These are phyloP conservation scores for Daldinia childiae DNA, from an alignment of 495 filamentous ascomycete genomes.

Conservation along the genomic window DNA sequence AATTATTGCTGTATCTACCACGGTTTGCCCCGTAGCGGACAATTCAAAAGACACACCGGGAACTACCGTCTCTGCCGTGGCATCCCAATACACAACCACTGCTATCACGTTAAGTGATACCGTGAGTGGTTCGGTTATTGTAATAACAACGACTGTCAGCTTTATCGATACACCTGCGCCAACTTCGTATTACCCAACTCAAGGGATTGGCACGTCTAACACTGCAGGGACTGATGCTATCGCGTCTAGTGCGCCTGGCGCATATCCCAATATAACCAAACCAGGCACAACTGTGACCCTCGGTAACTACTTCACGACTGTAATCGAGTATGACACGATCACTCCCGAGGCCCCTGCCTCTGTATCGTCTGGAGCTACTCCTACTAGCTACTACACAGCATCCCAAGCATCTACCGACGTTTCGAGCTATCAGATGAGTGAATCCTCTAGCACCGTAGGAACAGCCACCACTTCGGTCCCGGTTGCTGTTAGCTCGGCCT, in stretches of 20 bases:
- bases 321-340: slow-evolving; percentile 41
- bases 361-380: slow-evolving; percentile 28
- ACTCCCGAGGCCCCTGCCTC: slow-evolving; percentile 26
- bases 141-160: slow-evolving; percentile 56
- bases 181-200: slow-evolving; percentile 26
- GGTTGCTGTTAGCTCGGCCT: slow-evolving; percentile 18
- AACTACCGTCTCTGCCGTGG: slow-evolving; percentile 9
- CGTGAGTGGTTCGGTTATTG: slow-evolving; percentile 61
- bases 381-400: slow-evolving; percentile 33
- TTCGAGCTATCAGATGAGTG: slow-evolving; percentile 43
- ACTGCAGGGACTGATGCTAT: slow-evolving; percentile 18
- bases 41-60: slow-evolving; percentile 12
- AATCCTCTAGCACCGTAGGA: slow-evolving; percentile 30
- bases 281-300: slow-evolving; percentile 41
- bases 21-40: slow-evolving; percentile 43
- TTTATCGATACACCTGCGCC: slow-evolving; percentile 39
- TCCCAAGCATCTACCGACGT: slow-evolving; percentile 25
- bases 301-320: slow-evolving; percentile 41
- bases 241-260: slow-evolving; percentile 12
- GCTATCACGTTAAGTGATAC: slow-evolving; percentile 62
- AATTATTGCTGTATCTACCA: slow-evolving; percentile 43
- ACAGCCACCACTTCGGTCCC: slow-evolving; percentile 13
- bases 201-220: slow-evolving; percentile 14
- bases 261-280: slow-evolving; percentile 9
- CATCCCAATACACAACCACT: slow-evolving; percentile 46